Evolutionary conservation across 164 flowering plant species (phyloP).

Genomic region (Vitis labrusca): DNA sequence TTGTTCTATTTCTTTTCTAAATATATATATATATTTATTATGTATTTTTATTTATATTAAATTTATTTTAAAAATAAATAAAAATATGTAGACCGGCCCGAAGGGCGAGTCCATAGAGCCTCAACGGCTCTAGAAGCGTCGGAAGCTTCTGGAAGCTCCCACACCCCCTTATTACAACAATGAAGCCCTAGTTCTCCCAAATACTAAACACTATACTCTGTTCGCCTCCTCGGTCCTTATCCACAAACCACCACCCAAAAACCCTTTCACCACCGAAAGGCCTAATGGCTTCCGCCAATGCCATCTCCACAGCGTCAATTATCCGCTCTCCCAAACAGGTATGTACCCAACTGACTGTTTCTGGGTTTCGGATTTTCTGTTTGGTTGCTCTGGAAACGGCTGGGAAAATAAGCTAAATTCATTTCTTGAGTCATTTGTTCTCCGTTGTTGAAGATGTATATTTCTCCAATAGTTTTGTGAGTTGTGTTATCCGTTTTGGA

Average conservation of each 20-base stretch:
- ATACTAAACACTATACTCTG: background rate
- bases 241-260: background rate
- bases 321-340: slow-evolving; percentile 63
- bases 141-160: slow-evolving; percentile 37
- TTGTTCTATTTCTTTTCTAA: too few relatives aligned
- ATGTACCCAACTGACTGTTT: background rate
- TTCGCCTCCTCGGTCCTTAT: slow-evolving; percentile 3
- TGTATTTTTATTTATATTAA: too few relatives aligned
- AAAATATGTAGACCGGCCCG: too few relatives aligned
- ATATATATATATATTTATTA: too few relatives aligned
- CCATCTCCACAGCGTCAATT: slow-evolving; percentile 57
- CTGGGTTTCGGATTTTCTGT: background rate
- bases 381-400: background rate
- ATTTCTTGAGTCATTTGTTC: background rate
- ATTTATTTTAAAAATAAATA: too few relatives aligned
- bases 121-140: slow-evolving; percentile 10
- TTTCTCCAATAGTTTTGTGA: too few relatives aligned
- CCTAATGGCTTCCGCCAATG: slow-evolving; percentile 75
- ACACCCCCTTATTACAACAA: background rate
- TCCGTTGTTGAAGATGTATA: background rate
- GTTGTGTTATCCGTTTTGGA: too few relatives aligned
- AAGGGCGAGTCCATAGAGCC: background rate
- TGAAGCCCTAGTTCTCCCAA: slow-evolving; percentile 5
- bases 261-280: background rate
- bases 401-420: background rate